phyloP scores from a whole-genome alignment of 2,329 filamentous ascomycete species.

The Teratosphaeria pseudoeucalypti region DNA sequence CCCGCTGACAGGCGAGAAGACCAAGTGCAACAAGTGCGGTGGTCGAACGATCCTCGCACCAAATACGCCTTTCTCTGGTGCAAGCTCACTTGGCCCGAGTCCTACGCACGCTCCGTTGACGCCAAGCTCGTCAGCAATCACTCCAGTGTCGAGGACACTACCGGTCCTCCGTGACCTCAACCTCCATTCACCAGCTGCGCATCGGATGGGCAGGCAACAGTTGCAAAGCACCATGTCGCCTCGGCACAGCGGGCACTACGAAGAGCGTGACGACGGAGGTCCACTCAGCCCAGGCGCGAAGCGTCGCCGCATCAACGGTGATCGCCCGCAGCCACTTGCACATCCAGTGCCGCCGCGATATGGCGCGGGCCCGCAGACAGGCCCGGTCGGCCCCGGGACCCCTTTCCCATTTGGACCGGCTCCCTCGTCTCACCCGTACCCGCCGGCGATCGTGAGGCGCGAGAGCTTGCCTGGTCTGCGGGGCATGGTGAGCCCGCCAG shows the following conservation, averaged over 20 bases:
- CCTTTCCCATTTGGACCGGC: constrained; percentile 29
- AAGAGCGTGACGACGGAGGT: constrained; percentile 31
- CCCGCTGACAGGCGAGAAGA: constrained; percentile 28
- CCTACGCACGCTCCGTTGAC: constrained; percentile 22
- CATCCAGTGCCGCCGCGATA: constrained; percentile 24
- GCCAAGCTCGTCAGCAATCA: constrained; percentile 17
- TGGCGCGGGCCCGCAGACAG: constrained; percentile 8
- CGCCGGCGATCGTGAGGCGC: constrained; percentile 24
- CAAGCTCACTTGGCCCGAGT: constrained; percentile 14
- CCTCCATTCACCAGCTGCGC: constrained; percentile 24
- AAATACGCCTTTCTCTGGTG: constrained; percentile 40
- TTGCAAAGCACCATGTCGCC: constrained; percentile 24
- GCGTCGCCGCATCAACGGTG: constrained; percentile 49
- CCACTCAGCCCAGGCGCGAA: constrained; percentile 49
- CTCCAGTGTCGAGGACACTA: constrained; percentile 26
- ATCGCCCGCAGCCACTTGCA: constrained; percentile 31
- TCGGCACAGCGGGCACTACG: constrained; percentile 14
- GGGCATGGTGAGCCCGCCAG: constrained; percentile 23
- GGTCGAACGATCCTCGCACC: constrained; percentile 56
- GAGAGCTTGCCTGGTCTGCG: constrained; percentile 34
- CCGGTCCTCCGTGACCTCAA: constrained; percentile 26
- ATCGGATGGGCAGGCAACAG: constrained; percentile 11
- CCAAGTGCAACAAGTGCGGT: constrained; percentile 59
- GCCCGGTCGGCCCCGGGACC: constrained; percentile 24
- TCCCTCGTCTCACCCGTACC: constrained; percentile 32